Evolutionary conservation across 148 eudicot species (phyloP).

Genomic region (Cornus kousa): DNA sequence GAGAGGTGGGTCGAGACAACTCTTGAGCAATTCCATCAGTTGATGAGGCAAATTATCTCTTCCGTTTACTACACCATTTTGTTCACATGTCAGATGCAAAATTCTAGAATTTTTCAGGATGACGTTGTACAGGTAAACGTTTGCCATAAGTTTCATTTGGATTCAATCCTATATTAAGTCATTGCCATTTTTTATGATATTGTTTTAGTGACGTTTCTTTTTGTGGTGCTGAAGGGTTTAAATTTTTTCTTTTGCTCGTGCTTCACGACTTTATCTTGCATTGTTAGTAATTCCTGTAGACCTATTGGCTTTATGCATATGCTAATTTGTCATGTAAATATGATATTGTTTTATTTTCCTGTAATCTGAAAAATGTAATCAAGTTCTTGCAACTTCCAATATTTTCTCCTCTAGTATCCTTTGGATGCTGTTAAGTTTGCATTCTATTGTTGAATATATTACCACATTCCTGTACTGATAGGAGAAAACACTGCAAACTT

Average conservation of each 20-base stretch:
- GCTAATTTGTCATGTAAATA: background rate
- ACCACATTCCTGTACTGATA: background rate
- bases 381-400: background rate
- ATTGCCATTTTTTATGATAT: background rate
- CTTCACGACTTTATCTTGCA: background rate
- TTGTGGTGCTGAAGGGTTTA: background rate
- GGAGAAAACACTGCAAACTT: background rate
- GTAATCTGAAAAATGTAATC: background rate
- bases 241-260: background rate
- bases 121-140: background rate
- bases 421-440: background rate
- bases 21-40: slow-evolving; percentile 8
- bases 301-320: background rate
- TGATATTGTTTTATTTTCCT: background rate
- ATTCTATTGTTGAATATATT: no score
- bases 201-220: background rate
- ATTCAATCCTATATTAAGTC: background rate
- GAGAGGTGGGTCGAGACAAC: slow-evolving; percentile 31
- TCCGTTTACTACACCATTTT: background rate
- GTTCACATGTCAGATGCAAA: background rate
- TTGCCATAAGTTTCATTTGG: background rate
- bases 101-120: background rate
- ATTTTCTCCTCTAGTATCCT: background rate
- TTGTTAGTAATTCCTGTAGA: background rate
- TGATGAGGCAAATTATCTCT: background rate